Evolutionary conservation across 2,329 filamentous ascomycete genomes (phyloP).

Genomic region (Pyricularia grisea): DNA sequence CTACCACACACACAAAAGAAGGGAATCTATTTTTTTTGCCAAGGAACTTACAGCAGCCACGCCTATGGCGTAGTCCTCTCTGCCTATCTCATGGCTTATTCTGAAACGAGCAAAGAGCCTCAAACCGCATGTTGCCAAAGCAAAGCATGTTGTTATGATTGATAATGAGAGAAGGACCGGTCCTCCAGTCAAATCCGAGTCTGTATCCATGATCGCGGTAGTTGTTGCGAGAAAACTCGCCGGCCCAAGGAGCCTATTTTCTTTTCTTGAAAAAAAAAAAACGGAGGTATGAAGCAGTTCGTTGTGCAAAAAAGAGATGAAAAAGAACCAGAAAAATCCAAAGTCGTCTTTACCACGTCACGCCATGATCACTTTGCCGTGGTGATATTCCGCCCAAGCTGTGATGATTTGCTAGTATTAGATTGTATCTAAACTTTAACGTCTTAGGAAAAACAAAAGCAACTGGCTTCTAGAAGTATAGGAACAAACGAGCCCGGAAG

Average conservation of each 20-base stretch:
- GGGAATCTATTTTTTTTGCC: not conserved
- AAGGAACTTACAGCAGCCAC: slow-evolving; percentile 20
- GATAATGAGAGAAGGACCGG: slow-evolving; percentile 27
- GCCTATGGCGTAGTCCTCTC: slow-evolving; percentile 24
- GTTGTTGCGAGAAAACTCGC: not conserved
- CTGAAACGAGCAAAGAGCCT: slow-evolving; percentile 20
- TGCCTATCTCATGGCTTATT: slow-evolving; percentile 16
- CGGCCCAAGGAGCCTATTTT: not conserved
- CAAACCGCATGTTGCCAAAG: slow-evolving; percentile 22
- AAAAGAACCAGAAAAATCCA: not conserved
- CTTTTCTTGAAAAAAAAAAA: not conserved
- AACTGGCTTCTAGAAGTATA: not conserved
- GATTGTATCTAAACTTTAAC: not conserved
- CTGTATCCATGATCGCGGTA: slow-evolving; percentile 12
- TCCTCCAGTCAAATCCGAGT: slow-evolving; percentile 20
- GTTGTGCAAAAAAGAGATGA: not conserved
- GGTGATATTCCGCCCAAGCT: not conserved
- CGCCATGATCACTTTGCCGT: not conserved
- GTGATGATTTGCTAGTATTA: not conserved
- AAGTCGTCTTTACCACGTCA: not conserved
- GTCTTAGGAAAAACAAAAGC: not conserved
- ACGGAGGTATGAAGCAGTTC: not conserved
- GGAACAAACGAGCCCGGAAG: not conserved
- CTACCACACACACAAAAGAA: not conserved
- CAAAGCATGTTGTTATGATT: slow-evolving; percentile 20